Evolutionary conservation across 306 rosid genomes (phyloP), one percentile per base, ranked within the genome.

Genomic region (Lathyrus oleraceus): DNA sequence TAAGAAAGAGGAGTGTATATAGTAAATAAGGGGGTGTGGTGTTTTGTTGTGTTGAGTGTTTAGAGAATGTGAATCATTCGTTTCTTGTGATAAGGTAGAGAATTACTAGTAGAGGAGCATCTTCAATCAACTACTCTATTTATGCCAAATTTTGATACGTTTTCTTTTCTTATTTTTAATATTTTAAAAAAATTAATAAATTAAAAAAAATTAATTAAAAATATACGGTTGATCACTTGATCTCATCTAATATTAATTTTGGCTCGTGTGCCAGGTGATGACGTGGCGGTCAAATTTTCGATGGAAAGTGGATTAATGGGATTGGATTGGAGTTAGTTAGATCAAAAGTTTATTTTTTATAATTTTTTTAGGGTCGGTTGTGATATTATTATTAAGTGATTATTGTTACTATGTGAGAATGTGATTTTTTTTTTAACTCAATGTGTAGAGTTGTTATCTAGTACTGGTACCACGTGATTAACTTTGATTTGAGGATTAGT

Each of bases 81-180:
- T 63, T 79, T 82, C 71, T 67, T 25, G 53, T 71, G 84, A 81
- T 85, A 74, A 78, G 76, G 76, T 20, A 17, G 28, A 65, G 14
- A 58, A 57, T 51, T 52, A 47, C 10, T 8, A 9, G 75, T 43
- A 59, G 72, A 54, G 61, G 12, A 28, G 20, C 53, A 59, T 8
- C 76, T 73, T n/a, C 13, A 21, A 71, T 75, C 61, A 69, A 73
- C 78, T 23, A 60, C 73, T 69, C 82, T 82, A 81, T 78, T 82
- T 84, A 78, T 82, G 74, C 68, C 64, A 2, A 63, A 61, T 44
- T 60, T 17, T 19, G 3, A 7, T 53, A 35, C 67, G 8, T 68
- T n/a, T 30, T 39, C 1, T 21, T 57, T 35, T 16, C 16, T 1
- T 2, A n/a, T 54, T 10, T 53, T 15, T 1, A 1, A 40, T 35